Evolutionary conservation across 306 rosid genomes (phyloP).

Genomic region (Prosopis cineraria): DNA sequence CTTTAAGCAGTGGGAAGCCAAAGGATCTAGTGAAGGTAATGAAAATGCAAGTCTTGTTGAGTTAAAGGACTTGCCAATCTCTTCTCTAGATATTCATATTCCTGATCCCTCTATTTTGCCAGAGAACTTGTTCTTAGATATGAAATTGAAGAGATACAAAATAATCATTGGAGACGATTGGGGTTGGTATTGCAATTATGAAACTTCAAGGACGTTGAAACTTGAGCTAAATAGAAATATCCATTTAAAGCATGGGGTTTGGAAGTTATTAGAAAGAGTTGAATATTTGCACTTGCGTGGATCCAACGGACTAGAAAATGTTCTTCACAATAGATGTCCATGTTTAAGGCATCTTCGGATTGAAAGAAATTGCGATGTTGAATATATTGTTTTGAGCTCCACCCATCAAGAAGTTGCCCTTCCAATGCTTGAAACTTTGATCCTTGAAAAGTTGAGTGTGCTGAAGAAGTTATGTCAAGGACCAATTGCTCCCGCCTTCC

Average conservation of each 20-base stretch:
- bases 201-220: background rate
- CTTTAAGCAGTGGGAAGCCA: background rate
- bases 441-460: background rate
- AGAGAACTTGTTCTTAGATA: background rate
- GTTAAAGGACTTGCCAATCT: background rate
- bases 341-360: background rate
- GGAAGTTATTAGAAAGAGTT: constrained; percentile 23
- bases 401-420: background rate
- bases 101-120: background rate
- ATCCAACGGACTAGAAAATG: background rate
- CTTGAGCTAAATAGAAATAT: background rate
- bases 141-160: background rate
- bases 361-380: background rate
- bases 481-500: no score
- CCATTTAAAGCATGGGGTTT: constrained; percentile 18
- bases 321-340: background rate
- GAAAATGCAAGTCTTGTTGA: background rate
- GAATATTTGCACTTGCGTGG: constrained; percentile 14
- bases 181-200: background rate
- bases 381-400: background rate
- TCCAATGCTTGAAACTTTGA: background rate
- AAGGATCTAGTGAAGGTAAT: background rate
- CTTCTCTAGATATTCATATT: background rate
- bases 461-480: background rate
- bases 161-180: background rate